These are phyloP conservation scores for Pythium phragmitis DNA, from an alignment of 352 stramenopile species.

Conservation along the genomic window DNA sequence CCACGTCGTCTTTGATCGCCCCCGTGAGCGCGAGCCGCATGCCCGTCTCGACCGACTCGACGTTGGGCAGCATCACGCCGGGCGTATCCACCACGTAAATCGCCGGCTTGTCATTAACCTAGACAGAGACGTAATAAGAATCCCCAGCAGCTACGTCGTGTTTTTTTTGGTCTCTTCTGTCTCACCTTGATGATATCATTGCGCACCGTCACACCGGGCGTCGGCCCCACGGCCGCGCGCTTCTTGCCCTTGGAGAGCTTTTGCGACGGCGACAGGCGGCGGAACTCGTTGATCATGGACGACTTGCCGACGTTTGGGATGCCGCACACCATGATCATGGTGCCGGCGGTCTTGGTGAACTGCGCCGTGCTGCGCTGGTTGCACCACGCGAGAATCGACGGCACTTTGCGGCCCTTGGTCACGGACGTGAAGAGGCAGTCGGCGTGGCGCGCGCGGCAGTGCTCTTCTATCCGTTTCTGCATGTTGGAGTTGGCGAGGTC, in stretches of 20 bases:
- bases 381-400: slow-evolving; percentile 80
- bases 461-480: slow-evolving; percentile 68
- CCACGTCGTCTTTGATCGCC: slow-evolving; percentile 86
- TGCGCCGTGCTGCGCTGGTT: slow-evolving; percentile 69
- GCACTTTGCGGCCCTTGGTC: slow-evolving; percentile 69
- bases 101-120: slow-evolving; percentile 84
- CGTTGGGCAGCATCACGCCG: slow-evolving; percentile 87
- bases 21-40: slow-evolving; percentile 84
- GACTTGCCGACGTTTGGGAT: slow-evolving; percentile 92
- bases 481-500: slow-evolving; percentile 86
- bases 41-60: slow-evolving; percentile 72
- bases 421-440: slow-evolving; percentile 83
- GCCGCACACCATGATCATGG: slow-evolving; percentile 88
- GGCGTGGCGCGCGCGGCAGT: slow-evolving; percentile 46
- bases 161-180: background rate
- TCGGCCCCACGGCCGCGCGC: slow-evolving; percentile 75
- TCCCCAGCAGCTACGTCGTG: background rate
- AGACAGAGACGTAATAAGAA: background rate
- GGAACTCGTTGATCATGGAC: slow-evolving; percentile 89
- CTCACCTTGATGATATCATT: slow-evolving; percentile 86
- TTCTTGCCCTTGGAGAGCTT: slow-evolving; percentile 84
- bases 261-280: slow-evolving; percentile 60
- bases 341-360: slow-evolving; percentile 83
- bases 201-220: slow-evolving; percentile 81
- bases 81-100: slow-evolving; percentile 90